phyloP scores from a whole-genome alignment of 352 stramenopile species.

The Phytopythium montanum region DNA sequence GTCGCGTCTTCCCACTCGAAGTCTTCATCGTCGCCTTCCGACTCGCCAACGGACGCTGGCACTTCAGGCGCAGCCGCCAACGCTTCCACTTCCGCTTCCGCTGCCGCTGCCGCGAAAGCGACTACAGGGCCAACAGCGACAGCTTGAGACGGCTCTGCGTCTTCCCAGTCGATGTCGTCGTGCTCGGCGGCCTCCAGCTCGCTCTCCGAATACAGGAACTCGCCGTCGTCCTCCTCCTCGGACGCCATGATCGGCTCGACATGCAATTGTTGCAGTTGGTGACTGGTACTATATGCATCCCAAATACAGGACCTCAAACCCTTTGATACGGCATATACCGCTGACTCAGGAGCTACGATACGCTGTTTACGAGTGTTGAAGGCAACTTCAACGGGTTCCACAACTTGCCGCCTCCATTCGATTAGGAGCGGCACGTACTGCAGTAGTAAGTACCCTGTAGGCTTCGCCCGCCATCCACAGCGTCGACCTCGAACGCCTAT shows the following conservation, averaged over 20 bases:
- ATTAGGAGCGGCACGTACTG: neutral
- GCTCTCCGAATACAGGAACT: constrained; percentile 48
- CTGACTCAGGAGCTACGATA: neutral
- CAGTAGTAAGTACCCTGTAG: no score
- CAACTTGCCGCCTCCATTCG: neutral
- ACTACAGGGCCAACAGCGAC: neutral
- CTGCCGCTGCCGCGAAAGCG: neutral
- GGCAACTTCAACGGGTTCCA: neutral
- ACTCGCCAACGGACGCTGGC: neutral
- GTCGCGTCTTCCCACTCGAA: neutral
- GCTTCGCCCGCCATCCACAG: neutral
- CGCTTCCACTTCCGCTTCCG: neutral
- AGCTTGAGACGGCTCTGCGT: constrained; percentile 28
- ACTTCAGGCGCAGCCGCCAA: neutral
- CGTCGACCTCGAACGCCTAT: constrained; percentile 9
- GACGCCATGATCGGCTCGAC: constrained; percentile 9
- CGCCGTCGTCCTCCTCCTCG: constrained; percentile 49
- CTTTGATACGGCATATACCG: neutral
- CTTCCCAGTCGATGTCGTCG: constrained; percentile 66
- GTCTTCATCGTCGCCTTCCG: neutral
- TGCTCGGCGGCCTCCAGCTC: constrained; percentile 27
- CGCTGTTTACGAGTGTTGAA: neutral
- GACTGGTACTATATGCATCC: neutral
- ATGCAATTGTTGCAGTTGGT: constrained; percentile 4
- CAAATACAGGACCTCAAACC: neutral